Evolutionary conservation across 2,329 filamentous ascomycete species (phyloP).

Genomic region (Fusarium tuaranense): DNA sequence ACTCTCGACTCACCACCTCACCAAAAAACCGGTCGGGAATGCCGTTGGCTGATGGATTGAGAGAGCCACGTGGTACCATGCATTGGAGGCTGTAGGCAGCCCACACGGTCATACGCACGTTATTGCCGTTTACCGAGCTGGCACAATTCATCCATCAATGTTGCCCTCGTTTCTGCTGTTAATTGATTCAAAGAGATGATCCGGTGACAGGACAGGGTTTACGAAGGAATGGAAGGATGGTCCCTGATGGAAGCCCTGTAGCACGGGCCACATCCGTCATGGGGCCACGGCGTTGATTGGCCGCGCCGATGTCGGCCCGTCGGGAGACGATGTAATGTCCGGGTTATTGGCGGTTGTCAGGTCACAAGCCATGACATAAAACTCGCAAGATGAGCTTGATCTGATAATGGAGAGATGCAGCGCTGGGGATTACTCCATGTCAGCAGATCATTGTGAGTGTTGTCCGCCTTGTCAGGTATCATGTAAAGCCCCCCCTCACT

Average conservation of each 20-base stretch:
- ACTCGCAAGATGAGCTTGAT: not conserved
- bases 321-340: not conserved
- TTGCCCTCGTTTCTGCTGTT: not conserved
- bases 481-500: not conserved
- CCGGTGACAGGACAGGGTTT: not conserved
- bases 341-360: not conserved
- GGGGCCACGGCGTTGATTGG: not conserved
- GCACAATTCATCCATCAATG: not conserved
- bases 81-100: not conserved
- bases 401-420: not conserved
- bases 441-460: not conserved
- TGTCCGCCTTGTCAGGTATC: not conserved
- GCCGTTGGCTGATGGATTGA: conserved; percentile 17
- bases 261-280: not conserved
- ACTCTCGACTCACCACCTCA: conserved; percentile 16
- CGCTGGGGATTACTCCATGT: not conserved
- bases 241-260: not conserved
- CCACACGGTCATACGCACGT: not conserved
- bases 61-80: conserved; percentile 25
- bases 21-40: conserved; percentile 7
- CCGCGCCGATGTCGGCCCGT: not conserved
- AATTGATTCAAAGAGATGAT: not conserved
- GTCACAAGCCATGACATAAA: not conserved
- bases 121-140: not conserved
- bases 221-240: not conserved